Base-by-base conservation (phyloP, 208 protist species). In the Angomonas deanei region DNA sequence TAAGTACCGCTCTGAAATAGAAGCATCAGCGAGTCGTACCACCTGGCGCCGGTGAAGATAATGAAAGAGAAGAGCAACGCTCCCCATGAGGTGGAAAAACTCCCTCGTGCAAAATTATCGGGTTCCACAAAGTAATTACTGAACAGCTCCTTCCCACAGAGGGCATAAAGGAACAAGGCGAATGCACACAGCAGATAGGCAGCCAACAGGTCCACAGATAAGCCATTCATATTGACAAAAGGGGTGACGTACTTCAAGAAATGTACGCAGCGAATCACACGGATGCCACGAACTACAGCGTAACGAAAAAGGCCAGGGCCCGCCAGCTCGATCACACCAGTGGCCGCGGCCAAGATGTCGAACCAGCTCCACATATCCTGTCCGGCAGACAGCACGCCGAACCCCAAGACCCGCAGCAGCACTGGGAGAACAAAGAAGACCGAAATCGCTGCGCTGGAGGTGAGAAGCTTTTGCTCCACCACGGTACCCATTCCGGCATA, bases 71-170 rank as follows among this genome's bases (percentile, higher is more conserved):
- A 63, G 0, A 86, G 72, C 19, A 84, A 46, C 0, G 78, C 67
- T 0, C 63, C 63, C 84, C 84, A 91, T 3, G 81, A 59, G 2
- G 72, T 87, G 26, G 57, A 61, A 61, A 85, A 92, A 24, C 72
- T 68, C 13, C 66, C 39, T 1, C 42, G 17, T 34, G 53, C n/a
- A 34, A 54, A 36, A 2, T 27, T 23, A 30, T 13, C 3, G 26
- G 21, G 5, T 2, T 17, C 21, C 17, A 27, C 4, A 6, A 56
- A 60, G 19, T 19, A 11, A 15, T 17, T 66, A 6, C 1, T 34
- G 15, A 90, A 90, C 0, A 88, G 54, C 47, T 90, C 74, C 77
- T 86, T 78, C 31, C 82, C 80, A 1, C 87, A 6, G 27, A 84
- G 24, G 0, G 80, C 68, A 66, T 84, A 92, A 23, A 88, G 61